phyloP scores from a whole-genome alignment of 2,329 filamentous ascomycete species.

The Xylariales sp. region DNA sequence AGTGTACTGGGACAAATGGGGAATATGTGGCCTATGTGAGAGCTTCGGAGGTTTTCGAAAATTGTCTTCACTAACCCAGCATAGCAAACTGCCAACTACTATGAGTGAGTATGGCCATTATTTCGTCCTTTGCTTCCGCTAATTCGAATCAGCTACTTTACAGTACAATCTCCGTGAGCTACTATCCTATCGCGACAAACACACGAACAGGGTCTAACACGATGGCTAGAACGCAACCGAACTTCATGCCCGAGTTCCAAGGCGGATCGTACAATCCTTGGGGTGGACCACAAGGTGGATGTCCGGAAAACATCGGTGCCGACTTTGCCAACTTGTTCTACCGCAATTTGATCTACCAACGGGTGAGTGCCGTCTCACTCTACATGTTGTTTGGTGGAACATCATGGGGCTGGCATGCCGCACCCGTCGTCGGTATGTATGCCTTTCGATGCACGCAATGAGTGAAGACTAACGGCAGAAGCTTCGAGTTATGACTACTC shows the following conservation, averaged over 20 bases:
- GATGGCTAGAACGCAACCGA: constrained; percentile 36
- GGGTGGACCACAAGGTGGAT: constrained; percentile 54
- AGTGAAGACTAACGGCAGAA: not conserved
- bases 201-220: not conserved
- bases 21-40: constrained; percentile 51
- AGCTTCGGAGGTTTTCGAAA: constrained; percentile 8
- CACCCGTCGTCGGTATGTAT: constrained; percentile 41
- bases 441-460: not conserved
- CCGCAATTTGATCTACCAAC: constrained; percentile 55
- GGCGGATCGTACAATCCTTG: constrained; percentile 58
- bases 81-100: constrained; percentile 19
- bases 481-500: constrained; percentile 61
- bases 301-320: constrained; percentile 47
- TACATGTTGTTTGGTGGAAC: constrained; percentile 65
- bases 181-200: not conserved
- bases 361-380: constrained; percentile 54
- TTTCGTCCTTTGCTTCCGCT: not conserved
- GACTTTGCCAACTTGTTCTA: constrained; percentile 63
- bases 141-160: constrained; percentile 21
- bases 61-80: not conserved
- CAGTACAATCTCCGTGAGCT: constrained; percentile 25
- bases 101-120: constrained; percentile 14
- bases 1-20: constrained; percentile 57
- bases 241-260: constrained; percentile 56
- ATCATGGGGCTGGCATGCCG: constrained; percentile 56